phyloP scores from a whole-genome alignment of 208 protist species.

The Crithidia mellificae region DNA sequence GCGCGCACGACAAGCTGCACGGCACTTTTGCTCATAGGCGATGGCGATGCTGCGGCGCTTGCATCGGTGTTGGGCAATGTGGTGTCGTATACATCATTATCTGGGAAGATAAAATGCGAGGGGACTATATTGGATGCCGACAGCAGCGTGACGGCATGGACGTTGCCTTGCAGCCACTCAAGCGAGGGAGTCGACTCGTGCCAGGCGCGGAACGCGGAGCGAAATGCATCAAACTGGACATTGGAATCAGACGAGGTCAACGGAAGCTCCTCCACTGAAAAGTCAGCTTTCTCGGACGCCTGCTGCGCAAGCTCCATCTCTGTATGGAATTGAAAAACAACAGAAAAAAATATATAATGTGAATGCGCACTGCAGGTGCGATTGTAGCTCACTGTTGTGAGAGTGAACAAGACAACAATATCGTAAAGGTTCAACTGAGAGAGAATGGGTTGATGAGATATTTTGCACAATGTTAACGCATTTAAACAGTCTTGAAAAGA shows the following conservation, averaged over 20 bases:
- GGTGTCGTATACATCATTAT: not conserved
- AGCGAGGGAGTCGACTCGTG: constrained; percentile 12
- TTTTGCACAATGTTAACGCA: no score
- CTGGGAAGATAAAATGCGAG: not conserved
- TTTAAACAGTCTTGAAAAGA: no score
- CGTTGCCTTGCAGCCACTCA: constrained; percentile 41
- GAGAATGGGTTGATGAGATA: no score
- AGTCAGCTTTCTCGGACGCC: not conserved
- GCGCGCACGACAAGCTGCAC: constrained; percentile 28
- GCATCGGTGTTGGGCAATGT: not conserved
- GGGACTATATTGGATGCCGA: constrained; percentile 45
- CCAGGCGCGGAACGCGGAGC: constrained; percentile 22
- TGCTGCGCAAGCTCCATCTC: not conserved
- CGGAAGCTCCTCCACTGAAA: not conserved
- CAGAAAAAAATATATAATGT: no score
- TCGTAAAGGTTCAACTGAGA: no score
- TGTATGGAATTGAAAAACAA: no score
- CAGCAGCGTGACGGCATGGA: constrained; percentile 38
- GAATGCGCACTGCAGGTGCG: no score
- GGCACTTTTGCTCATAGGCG: no score
- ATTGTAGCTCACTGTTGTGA: no score
- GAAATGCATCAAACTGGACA: constrained; percentile 21
- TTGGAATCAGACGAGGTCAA: constrained; percentile 1
- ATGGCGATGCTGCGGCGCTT: not conserved
- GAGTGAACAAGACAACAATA: no score